These are phyloP conservation scores for Hymenoscyphus salicellus DNA, from an alignment of 2,329 filamentous ascomycete species.

Conservation along the genomic window DNA sequence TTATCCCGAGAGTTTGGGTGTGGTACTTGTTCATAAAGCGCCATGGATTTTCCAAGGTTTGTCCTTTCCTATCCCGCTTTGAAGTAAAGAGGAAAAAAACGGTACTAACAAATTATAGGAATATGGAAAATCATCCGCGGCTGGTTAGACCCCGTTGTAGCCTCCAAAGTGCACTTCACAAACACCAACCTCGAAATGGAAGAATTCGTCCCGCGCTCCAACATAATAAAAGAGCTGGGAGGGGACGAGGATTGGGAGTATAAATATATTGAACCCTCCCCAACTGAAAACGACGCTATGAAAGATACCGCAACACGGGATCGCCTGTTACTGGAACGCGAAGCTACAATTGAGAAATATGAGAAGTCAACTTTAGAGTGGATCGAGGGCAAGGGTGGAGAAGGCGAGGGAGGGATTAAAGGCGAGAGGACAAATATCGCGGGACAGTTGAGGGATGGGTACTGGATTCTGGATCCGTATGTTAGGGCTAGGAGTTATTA, in stretches of 20 bases:
- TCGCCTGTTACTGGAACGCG: constrained; percentile 60
- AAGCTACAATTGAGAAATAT: constrained; percentile 65
- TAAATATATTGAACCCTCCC: constrained; percentile 70
- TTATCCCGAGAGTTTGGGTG: constrained; percentile 88
- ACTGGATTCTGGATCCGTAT: constrained; percentile 89
- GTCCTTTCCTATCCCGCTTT: constrained; percentile 20
- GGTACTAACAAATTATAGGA: constrained; percentile 46
- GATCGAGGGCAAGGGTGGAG: constrained; percentile 52
- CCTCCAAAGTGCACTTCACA: constrained; percentile 89
- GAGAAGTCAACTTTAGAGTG: constrained; percentile 74
- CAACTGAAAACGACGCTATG: constrained; percentile 75
- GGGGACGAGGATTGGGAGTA: constrained; percentile 85
- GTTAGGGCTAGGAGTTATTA: constrained; percentile 79
- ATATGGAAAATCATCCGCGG: constrained; percentile 94
- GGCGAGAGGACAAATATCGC: constrained; percentile 61
- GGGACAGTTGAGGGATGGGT: constrained; percentile 64
- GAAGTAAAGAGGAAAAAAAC: neutral
- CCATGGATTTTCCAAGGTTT: constrained; percentile 94
- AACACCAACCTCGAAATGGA: constrained; percentile 76
- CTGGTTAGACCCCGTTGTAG: constrained; percentile 96
- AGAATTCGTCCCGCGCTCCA: constrained; percentile 66
- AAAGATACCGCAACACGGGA: constrained; percentile 62
- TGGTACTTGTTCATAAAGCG: constrained; percentile 89
- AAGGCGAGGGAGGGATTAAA: constrained; percentile 45
- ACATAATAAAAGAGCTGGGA: constrained; percentile 79